These are phyloP conservation scores for Hansenula sp. DNA, from an alignment of 1,139 yeast genomes.

Conservation along the genomic window DNA sequence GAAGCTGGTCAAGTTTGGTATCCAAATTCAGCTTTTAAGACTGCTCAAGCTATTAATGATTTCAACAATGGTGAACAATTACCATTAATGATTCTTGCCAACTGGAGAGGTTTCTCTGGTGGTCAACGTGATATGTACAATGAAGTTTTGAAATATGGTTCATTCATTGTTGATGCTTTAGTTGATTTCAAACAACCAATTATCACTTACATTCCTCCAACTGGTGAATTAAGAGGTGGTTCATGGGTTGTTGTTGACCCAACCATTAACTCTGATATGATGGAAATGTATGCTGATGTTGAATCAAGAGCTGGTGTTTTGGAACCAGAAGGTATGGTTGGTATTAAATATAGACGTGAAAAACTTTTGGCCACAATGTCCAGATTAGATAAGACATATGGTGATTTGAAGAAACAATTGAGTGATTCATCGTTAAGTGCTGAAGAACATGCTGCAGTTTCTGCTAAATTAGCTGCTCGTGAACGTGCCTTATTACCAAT, in stretches of 20 bases:
- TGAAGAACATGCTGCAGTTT: conserved; percentile 63
- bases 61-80: conserved; percentile 97
- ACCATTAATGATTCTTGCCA: conserved; percentile 95
- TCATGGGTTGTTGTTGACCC: conserved; percentile 99
- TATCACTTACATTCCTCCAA: conserved; percentile 94
- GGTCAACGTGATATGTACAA: conserved; percentile 99
- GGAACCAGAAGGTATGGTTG: conserved; percentile 99
- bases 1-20: conserved; percentile 99
- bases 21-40: conserved; percentile 98
- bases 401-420: conserved; percentile 58
- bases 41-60: conserved; percentile 97
- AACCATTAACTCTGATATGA: conserved; percentile 91
- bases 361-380: conserved; percentile 85
- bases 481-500: conserved; percentile 80
- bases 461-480: conserved; percentile 68
- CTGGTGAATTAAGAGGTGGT: conserved; percentile 98
- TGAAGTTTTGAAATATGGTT: conserved; percentile 94
- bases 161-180: conserved; percentile 93
- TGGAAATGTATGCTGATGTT: conserved; percentile 98
- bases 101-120: conserved; percentile 99
- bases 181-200: conserved; percentile 96
- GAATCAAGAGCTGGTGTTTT: conserved; percentile 98
- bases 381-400: conserved; percentile 77
- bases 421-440: conserved; percentile 46
- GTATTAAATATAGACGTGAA: conserved; percentile 93